phyloP scores from a whole-genome alignment of 75 land plant species.

The Pseudotsuga menziesii region DNA sequence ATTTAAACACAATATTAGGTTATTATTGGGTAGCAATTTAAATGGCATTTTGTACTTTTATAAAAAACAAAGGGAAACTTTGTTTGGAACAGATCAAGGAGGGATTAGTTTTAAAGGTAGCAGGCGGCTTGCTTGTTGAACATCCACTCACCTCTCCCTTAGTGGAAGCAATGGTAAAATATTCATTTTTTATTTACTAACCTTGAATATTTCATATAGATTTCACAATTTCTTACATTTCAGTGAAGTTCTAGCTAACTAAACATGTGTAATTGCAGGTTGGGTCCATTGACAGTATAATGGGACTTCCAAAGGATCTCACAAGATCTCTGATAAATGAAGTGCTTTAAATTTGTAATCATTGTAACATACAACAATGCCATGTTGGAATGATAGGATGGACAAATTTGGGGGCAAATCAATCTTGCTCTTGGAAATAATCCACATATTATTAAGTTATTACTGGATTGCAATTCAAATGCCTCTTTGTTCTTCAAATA shows the following conservation, averaged over 20 bases:
- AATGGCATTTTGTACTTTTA: background rate
- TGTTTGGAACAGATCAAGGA: conserved; percentile 63
- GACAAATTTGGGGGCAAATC: too few relatives aligned
- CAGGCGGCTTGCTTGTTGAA: conserved; percentile 90
- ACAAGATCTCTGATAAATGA: conserved; percentile 40
- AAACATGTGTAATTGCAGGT: conserved; percentile 28
- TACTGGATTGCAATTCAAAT: too few relatives aligned
- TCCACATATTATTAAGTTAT: too few relatives aligned
- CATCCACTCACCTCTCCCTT: conserved; percentile 80
- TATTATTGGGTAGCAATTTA: conserved; percentile 5
- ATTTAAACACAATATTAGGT: background rate
- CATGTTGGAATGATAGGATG: too few relatives aligned
- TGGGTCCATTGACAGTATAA: conserved; percentile 55
- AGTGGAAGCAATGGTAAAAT: conserved; percentile 68
- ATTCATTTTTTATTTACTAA: conserved; percentile 8
- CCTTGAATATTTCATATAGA: background rate
- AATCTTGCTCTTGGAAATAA: too few relatives aligned
- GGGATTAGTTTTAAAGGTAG: conserved; percentile 76
- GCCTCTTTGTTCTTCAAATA: too few relatives aligned
- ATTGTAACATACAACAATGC: background rate
- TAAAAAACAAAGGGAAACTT: background rate
- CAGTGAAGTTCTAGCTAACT: background rate
- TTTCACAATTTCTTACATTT: background rate
- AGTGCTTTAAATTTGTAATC: conserved; percentile 15
- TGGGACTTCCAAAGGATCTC: conserved; percentile 65